Conservation (phyloP, 2,329 filamentous ascomycete genomes). For the Diaporthe aspalathi region DNA sequence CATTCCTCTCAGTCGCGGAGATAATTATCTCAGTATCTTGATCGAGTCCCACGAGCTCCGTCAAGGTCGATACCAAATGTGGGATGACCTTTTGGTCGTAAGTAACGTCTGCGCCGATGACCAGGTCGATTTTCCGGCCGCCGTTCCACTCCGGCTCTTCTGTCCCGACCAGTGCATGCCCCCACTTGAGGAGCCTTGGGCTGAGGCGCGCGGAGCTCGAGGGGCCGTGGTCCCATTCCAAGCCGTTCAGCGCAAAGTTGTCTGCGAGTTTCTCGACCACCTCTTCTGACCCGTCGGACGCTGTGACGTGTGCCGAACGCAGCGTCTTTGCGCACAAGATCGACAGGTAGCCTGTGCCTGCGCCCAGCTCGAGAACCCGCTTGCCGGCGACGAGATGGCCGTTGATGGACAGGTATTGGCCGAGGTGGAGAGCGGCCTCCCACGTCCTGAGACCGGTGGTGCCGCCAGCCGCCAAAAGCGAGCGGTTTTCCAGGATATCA, state of each 20-base stretch:
- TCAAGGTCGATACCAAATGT: constrained; percentile 72
- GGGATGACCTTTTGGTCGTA: constrained; percentile 76
- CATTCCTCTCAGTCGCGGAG: constrained; percentile 76
- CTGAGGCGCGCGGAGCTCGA: constrained; percentile 54
- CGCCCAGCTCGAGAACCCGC: constrained; percentile 77
- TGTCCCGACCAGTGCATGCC: constrained; percentile 66
- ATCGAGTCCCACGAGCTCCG: constrained; percentile 69
- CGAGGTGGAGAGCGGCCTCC: constrained; percentile 82
- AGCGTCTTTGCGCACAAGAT: constrained; percentile 79
- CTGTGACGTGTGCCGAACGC: constrained; percentile 67
- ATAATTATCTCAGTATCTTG: constrained; percentile 71
- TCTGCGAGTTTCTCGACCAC: constrained; percentile 75
- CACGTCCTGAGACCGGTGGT: constrained; percentile 84
- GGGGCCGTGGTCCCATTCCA: constrained; percentile 54
- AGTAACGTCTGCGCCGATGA: constrained; percentile 82
- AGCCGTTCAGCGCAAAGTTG: constrained; percentile 75
- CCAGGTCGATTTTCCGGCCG: constrained; percentile 65
- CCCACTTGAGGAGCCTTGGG: constrained; percentile 73
- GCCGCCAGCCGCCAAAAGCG: constrained; percentile 75
- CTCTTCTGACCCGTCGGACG: constrained; percentile 80
- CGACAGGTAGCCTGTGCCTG: constrained; percentile 81
- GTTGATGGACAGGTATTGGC: constrained; percentile 71
- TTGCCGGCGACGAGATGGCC: constrained; percentile 61
- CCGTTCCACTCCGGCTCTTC: constrained; percentile 66
- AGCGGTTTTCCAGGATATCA: constrained; percentile 75